phyloP scores from a whole-genome alignment of 179 eudicot species.

The Silene noctiflora region DNA sequence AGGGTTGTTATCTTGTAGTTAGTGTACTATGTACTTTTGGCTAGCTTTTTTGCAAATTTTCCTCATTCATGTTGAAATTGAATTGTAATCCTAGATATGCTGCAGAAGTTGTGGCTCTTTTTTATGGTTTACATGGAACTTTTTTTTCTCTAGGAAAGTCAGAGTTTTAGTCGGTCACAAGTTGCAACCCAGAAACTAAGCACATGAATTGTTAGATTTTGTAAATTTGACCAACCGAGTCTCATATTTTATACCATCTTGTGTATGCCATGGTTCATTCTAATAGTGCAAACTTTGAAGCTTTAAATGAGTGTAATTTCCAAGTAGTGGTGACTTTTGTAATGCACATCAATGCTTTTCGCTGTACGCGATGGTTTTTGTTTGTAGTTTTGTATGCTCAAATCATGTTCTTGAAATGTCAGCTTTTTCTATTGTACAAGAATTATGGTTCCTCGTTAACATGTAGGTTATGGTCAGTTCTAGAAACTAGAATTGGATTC shows the following conservation, averaged over 20 bases:
- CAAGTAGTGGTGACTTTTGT: not conserved
- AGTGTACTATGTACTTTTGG: not conserved
- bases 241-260: not conserved
- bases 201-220: not conserved
- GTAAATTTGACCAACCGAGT: not conserved
- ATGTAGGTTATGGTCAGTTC: not conserved
- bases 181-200: not conserved
- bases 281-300: not conserved
- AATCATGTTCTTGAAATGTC: not conserved
- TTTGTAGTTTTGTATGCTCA: not conserved
- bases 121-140: not conserved
- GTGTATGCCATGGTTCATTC: not conserved
- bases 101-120: conserved; percentile 42
- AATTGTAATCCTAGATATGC: conserved; percentile 25
- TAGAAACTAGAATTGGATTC: not conserved
- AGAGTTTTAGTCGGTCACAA: not conserved
- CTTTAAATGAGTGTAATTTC: not conserved
- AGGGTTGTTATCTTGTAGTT: not conserved
- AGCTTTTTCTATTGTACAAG: not conserved
- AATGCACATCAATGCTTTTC: not conserved
- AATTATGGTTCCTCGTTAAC: not conserved
- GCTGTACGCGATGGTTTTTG: not conserved
- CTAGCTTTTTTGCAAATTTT: not conserved
- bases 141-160: not conserved
- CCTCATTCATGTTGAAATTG: conserved; percentile 46